These are phyloP conservation scores for Pseudocercospora macadamiae DNA, from an alignment of 2,329 filamentous ascomycete species.

Conservation along the genomic window DNA sequence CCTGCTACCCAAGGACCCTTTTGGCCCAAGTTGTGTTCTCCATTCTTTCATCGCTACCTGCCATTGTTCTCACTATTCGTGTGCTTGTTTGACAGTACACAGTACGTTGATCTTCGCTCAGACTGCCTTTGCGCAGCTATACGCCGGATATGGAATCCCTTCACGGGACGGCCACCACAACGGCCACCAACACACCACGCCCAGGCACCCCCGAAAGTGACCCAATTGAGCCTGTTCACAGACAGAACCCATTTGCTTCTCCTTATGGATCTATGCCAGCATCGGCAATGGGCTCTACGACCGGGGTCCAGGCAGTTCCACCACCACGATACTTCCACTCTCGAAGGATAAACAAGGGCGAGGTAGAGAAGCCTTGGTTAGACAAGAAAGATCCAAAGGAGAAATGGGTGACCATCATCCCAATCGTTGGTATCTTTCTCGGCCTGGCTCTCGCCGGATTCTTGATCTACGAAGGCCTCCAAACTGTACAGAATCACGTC, in stretches of 20 bases:
- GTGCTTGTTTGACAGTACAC: not conserved
- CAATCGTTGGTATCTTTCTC: conserved; percentile 69
- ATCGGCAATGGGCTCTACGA: conserved; percentile 48
- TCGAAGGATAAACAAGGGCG: conserved; percentile 70
- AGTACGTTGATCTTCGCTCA: too few relatives aligned
- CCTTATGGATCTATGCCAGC: conserved; percentile 49
- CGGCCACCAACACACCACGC: conserved; percentile 41
- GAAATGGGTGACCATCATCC: conserved; percentile 85
- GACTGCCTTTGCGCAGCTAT: not conserved
- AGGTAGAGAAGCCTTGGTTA: conserved; percentile 77
- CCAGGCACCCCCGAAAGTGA: conserved; percentile 44
- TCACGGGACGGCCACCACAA: conserved; percentile 34
- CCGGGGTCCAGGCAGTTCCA: conserved; percentile 38
- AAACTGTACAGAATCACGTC: conserved; percentile 71
- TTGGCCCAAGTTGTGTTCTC: too few relatives aligned
- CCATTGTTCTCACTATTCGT: not conserved
- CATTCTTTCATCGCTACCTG: too few relatives aligned
- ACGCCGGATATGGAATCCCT: conserved; percentile 31
- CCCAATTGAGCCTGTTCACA: conserved; percentile 34
- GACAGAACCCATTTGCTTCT: conserved; percentile 41
- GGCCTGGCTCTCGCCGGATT: conserved; percentile 71
- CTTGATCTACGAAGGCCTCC: conserved; percentile 74
- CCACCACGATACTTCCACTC: conserved; percentile 68
- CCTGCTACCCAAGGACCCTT: not conserved
- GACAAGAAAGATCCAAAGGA: conserved; percentile 73